Base-by-base conservation (phyloP, 139 green algal species). In the Chlamydomonas eustigma region DNA sequence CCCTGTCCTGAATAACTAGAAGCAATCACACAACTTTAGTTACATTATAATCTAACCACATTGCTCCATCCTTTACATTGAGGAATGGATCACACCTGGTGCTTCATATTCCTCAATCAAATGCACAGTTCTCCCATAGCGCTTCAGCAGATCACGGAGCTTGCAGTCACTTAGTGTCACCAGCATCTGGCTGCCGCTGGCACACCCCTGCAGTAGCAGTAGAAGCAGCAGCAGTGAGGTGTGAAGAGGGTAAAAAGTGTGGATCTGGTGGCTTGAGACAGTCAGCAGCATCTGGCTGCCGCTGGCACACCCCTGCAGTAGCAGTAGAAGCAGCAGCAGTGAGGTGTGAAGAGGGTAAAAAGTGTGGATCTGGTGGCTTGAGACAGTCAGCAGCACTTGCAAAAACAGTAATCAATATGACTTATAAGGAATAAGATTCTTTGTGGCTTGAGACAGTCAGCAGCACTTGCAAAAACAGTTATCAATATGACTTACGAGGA, bases 91-190 rank as follows among this genome's bases (percentile, higher is more conserved):
- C n/a, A n/a, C 76, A 2, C 78, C 78, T 30, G 78, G 68, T 50
- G 78, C 71, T 52, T 83, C 78, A 50, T 73, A 80, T 51, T 83
- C 78, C 67, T 83, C 78, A 58, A 83, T 77, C 35, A 83, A 70
- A 67, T 83, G 78, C 24, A 69, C 71, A 28, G 78, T 77, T 51
- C 77, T 73, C 30, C 78, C 78, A 63, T 83, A 80, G 67, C 78
- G 78, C 28, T 77, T 77, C 51, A 83, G 73, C 66, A 79, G 73
- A 38, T 83, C 78, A 22, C 78, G 65, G 66, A 83, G 78, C 73
- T 77, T 77, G 1, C 69, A 38, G 67, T 83, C 78, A 4, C 37
- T 71, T 33, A 83, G 78, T 0, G 51, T 71, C 71, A 50, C 65
- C 36, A 83, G 38, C 37, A 80, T 50, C 33, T 68, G 73, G n/a